Base-by-base conservation (phyloP, 2,329 filamentous ascomycete genomes). In the Apiospora malaysiana region DNA sequence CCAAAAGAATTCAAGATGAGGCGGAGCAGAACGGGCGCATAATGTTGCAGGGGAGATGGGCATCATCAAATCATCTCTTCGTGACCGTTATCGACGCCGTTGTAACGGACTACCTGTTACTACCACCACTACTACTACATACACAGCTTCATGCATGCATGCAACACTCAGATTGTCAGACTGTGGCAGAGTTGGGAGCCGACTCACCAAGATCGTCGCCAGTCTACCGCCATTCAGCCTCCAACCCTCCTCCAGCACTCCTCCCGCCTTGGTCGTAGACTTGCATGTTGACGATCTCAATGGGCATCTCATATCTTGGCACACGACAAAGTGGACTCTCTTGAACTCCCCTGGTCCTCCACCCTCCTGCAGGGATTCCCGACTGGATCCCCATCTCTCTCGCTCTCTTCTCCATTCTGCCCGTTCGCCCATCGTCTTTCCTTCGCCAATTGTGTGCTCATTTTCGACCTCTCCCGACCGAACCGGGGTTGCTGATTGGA, bases 221-320 rank as follows among this genome's bases (percentile, higher is more conserved):
- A 40, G 27, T 63, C 21, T 18, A 40, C 56, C 56, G 32, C 10
- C 32, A 40, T 63, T 63, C 56, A 63, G 56, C 56, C 56, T 63
- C 56, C 32, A 32, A 32, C 32, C 32, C 32, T 32, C 32, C n/a
- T n/a, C 32, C 32, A 32, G 32, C 32, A 4, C 32, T 6, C 32
- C 21, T 63, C 56, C 56, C 56, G 56, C 56, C 56, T 63, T 63
- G 56, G 56, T 63, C 27, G 56, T 23, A 63, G 56, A 40, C 51
- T 63, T 40, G 56, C 56, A 63, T 21, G 18, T 63, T 63, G 56
- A 63, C 56, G 56, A 63, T 63, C 56, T 63, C 21, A 63, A 63
- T 63, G 56, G 56, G 27, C 40, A 63, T 63, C 32, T 63, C 56
- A 63, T 63, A n/a, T 32, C 56, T 63, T 63, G 56, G 56, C 56